A percentile compares a stretch with the other conserved stretches of the same genome.
Conservation (phyloP, 176 grass and related monocot genomes). For the Olyra latifolia region DNA sequence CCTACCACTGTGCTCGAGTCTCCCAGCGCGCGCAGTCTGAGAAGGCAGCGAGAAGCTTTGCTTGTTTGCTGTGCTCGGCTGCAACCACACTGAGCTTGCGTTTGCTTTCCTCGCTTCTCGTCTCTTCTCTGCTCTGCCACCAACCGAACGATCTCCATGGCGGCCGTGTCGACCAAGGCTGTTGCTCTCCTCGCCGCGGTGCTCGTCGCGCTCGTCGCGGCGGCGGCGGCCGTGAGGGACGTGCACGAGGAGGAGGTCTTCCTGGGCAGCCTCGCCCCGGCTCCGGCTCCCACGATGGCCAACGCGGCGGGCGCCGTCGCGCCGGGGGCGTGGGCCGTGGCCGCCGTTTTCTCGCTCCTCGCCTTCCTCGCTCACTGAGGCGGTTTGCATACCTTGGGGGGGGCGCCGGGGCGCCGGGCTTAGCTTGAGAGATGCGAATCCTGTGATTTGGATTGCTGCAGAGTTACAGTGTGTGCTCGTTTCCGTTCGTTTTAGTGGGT, state of each 20-base stretch:
- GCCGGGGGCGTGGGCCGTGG: constrained; percentile 52
- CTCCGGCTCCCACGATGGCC: constrained; percentile 17
- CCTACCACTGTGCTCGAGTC: background rate
- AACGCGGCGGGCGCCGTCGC: constrained; percentile 25
- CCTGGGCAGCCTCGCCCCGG: constrained; percentile 49
- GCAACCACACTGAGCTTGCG: background rate
- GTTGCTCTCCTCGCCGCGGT: constrained; percentile 39
- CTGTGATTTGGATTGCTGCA: constrained; percentile 44
- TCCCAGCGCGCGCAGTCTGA: constrained; percentile 2
- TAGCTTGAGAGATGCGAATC: background rate
- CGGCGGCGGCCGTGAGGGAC: background rate
- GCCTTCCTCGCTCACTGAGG: constrained; percentile 54
- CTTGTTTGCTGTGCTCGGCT: no score
- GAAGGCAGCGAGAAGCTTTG: constrained; percentile 30
- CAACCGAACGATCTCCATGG: constrained; percentile 18
- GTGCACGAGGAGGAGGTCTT: constrained; percentile 28
- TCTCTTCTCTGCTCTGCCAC: constrained; percentile 20
- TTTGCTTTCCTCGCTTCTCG: background rate
- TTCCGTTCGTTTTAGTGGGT: constrained; percentile 2
- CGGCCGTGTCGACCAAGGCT: constrained; percentile 44
- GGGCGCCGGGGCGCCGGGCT: background rate
- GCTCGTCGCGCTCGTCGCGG: constrained; percentile 26
- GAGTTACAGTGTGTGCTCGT: constrained; percentile 4
- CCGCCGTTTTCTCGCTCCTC: constrained; percentile 43
- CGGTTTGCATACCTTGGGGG: background rate